Percentiles rank a stretch among this genome's conserved stretches.
These are phyloP conservation scores for Pascua sp. DNA, from an alignment of 1,284 basidiomycete genomes.

Conservation along the genomic window DNA sequence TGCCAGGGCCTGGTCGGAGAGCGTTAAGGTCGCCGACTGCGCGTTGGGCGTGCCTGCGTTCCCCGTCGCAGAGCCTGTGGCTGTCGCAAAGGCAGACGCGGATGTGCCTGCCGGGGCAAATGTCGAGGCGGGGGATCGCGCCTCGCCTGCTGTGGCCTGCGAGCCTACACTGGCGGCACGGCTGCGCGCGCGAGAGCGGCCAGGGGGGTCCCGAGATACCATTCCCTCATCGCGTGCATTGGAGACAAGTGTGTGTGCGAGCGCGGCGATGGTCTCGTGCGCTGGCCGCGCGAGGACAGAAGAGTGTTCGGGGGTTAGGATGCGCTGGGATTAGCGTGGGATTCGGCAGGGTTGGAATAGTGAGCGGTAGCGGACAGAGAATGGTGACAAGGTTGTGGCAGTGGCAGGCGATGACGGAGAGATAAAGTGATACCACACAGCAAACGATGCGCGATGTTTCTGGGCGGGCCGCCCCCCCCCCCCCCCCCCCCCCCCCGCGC, in stretches of 20 bases:
- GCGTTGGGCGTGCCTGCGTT: too few relatives aligned
- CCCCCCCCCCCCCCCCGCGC: too few relatives aligned
- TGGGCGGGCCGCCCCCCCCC: too few relatives aligned
- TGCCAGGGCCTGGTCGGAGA: constrained; percentile 33
- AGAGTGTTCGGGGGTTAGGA: constrained; percentile 74
- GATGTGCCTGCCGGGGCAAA: neutral
- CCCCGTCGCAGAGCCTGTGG: too few relatives aligned
- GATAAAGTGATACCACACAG: too few relatives aligned
- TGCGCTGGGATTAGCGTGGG: constrained; percentile 51
- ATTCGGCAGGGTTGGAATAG: neutral
- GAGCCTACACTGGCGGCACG: constrained; percentile 50
- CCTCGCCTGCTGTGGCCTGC: constrained; percentile 6
- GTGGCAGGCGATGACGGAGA: too few relatives aligned
- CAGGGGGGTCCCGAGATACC: constrained; percentile 48
- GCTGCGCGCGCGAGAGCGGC: constrained; percentile 21
- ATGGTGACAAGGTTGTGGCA: too few relatives aligned
- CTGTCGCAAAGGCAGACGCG: neutral
- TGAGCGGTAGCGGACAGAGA: too few relatives aligned
- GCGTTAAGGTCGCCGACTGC: neutral
- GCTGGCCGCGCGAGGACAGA: constrained; percentile 70
- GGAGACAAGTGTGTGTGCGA: constrained; percentile 69
- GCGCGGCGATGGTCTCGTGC: constrained; percentile 58
- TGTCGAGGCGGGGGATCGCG: neutral
- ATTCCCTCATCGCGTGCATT: constrained; percentile 68
- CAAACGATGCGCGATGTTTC: too few relatives aligned